Percentiles rank a stretch among this genome's conserved stretches.
These are phyloP conservation scores for Scenedesmus sp. DNA, from an alignment of 163 green algal genomes.

Conservation along the genomic window DNA sequence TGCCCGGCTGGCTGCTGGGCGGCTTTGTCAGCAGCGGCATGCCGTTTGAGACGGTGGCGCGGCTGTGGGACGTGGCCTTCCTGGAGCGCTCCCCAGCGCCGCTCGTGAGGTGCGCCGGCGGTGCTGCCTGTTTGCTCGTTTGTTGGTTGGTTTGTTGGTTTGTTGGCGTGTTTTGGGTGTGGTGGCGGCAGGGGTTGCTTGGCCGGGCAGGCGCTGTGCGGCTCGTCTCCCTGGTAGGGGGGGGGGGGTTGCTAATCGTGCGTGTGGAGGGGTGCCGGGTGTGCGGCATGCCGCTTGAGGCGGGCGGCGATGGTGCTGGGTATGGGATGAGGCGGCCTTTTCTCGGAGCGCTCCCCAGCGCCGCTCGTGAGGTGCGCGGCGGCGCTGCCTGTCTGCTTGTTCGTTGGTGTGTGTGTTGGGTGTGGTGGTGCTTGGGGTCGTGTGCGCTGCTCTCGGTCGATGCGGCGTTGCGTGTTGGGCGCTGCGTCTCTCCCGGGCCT, in stretches of 20 bases:
- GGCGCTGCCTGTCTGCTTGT: too few species aligned
- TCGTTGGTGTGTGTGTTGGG: background rate
- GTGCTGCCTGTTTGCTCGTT: background rate
- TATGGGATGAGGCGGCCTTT: conserved; percentile 41
- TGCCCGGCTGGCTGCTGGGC: conserved; percentile 42
- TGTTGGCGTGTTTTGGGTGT: too few species aligned
- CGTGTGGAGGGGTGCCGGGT: too few species aligned
- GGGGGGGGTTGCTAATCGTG: too few species aligned
- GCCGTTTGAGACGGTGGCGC: conserved; percentile 10
- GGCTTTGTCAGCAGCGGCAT: conserved; percentile 21
- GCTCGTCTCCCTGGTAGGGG: too few species aligned
- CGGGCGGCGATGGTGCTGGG: background rate
- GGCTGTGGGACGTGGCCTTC: conserved; percentile 47
- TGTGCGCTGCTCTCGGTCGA: too few species aligned
- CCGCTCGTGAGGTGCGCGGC: conserved; percentile 36
- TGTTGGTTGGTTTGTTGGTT: background rate
- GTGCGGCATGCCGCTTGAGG: conserved; percentile 19
- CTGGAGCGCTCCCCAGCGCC: conserved; percentile 23
- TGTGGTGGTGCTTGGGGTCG: background rate
- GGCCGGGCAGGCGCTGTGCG: too few species aligned
- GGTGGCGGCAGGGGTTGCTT: too few species aligned
- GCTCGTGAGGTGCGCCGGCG: conserved; percentile 2
- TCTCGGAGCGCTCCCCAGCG: conserved; percentile 22
- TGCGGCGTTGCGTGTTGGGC: too few species aligned
- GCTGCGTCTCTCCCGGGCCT: too few species aligned